Evolutionary conservation across 495 filamentous ascomycete genomes (phyloP).

Genomic region (Parathielavia hyrcaniae): DNA sequence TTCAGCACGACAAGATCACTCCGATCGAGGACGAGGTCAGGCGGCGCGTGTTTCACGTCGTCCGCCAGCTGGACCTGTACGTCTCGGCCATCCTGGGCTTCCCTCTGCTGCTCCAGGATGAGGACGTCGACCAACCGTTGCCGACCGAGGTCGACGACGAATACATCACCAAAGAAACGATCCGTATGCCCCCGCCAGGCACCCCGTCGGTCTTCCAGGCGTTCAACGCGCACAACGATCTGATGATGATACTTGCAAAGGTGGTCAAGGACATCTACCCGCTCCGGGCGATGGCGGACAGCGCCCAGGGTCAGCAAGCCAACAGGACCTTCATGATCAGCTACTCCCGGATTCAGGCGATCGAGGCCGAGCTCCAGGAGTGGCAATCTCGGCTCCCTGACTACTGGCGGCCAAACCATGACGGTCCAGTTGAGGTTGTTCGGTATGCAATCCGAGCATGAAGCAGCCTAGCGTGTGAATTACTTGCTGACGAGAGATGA

Average conservation of each 20-base stretch:
- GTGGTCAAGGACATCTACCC: conserved; percentile 89
- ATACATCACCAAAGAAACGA: conserved; percentile 72
- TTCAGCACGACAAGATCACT: conserved; percentile 62
- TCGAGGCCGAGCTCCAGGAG: conserved; percentile 74
- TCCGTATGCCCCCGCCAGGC: conserved; percentile 68
- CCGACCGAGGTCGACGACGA: conserved; percentile 86
- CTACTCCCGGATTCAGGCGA: conserved; percentile 81
- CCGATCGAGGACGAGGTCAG: conserved; percentile 80
- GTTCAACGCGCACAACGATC: conserved; percentile 73
- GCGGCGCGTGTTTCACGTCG: conserved; percentile 81
- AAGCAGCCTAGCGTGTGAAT: not conserved
- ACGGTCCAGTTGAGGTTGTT: conserved; percentile 64
- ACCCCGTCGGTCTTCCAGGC: conserved; percentile 69
- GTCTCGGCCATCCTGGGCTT: conserved; percentile 84
- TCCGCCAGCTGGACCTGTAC: conserved; percentile 91
- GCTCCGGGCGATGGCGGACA: conserved; percentile 63
- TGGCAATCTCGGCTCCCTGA: conserved; percentile 79
- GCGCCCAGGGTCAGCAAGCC: conserved; percentile 37
- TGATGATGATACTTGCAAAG: conserved; percentile 75
- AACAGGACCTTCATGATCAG: conserved; percentile 69
- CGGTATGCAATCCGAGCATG: conserved; percentile 48
- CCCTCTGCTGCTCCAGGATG: conserved; percentile 73
- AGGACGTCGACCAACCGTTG: conserved; percentile 87
- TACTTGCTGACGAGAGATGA: not conserved
- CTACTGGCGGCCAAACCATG: conserved; percentile 66